A percentile compares a stretch with the other conserved stretches of the same genome.
Conservation (phyloP, 805 yeast genomes). For the Tetrapisispora fleetii region DNA sequence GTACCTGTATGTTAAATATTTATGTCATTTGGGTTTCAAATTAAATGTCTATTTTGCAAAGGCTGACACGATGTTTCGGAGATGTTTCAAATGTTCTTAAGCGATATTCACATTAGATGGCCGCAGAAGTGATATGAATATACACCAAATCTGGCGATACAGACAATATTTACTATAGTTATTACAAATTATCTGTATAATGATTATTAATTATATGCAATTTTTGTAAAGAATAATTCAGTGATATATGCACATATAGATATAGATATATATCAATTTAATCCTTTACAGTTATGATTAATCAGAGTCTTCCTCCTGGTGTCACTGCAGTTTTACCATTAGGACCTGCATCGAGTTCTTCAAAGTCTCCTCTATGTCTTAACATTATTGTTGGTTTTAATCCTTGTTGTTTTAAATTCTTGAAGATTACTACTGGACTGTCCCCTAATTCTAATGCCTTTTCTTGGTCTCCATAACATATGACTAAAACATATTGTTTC, state of each 20-base stretch:
- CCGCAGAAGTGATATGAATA: too few species aligned
- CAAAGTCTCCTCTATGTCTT: slow-evolving; percentile 60
- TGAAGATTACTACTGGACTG: slow-evolving; percentile 76
- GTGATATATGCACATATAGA: background rate
- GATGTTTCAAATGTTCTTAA: slow-evolving; percentile 29
- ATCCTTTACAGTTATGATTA: too few species aligned
- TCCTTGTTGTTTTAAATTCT: slow-evolving; percentile 77
- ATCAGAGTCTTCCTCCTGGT: slow-evolving; percentile 24
- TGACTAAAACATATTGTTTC: slow-evolving; percentile 79
- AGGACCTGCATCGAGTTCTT: slow-evolving; percentile 16
- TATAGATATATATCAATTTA: background rate
- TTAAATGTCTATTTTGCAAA: background rate
- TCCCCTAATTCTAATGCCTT: slow-evolving; percentile 75
- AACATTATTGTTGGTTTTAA: slow-evolving; percentile 88
- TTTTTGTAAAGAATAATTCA: background rate
- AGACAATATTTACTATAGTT: too few species aligned
- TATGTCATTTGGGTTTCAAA: background rate
- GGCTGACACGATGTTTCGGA: slow-evolving; percentile 38
- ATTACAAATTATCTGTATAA: background rate
- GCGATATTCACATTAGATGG: background rate
- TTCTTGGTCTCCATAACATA: slow-evolving; percentile 87
- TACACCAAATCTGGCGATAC: background rate
- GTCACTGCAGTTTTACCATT: slow-evolving; percentile 13
- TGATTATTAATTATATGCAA: background rate
- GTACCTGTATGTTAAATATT: background rate